These are phyloP conservation scores for Coemansia sp. DNA, from an alignment of 192 early-diverging fungal genomes.

Conservation along the genomic window DNA sequence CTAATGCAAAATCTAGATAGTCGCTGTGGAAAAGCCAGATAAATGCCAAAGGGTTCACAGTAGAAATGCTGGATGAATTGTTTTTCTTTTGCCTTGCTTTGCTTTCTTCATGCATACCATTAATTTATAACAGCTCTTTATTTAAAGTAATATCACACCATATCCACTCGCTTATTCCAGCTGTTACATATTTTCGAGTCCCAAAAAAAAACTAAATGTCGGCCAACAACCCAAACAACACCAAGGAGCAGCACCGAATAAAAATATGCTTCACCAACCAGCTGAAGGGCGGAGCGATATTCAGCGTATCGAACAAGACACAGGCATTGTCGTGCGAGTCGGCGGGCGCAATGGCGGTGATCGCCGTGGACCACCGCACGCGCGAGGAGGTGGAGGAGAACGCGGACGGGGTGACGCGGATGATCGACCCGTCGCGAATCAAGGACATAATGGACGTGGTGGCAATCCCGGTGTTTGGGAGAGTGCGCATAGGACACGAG, in stretches of 20 bases:
- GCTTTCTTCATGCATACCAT: too few species aligned
- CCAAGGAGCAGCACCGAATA: neutral
- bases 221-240: neutral
- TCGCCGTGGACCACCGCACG: conserved; percentile 84
- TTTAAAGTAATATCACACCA: neutral
- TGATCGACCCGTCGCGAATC: conserved; percentile 96
- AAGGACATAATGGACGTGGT: conserved; percentile 87
- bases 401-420: conserved; percentile 86
- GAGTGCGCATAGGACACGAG: conserved; percentile 94
- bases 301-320: conserved; percentile 91
- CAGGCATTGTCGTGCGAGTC: conserved; percentile 92
- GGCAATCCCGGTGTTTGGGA: conserved; percentile 96
- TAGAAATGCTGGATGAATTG: too few species aligned
- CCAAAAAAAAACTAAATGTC: neutral
- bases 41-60: too few species aligned
- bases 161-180: neutral
- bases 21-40: too few species aligned
- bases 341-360: conserved; percentile 91
- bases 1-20: neutral
- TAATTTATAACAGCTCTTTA: neutral
- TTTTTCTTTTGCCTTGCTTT: too few species aligned
- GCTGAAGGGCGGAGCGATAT: conserved; percentile 95
- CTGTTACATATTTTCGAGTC: neutral
- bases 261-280: conserved; percentile 20
- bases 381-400: conserved; percentile 80